Conservation (phyloP, 2,329 filamentous ascomycete species). For the Fusarium sp. region DNA sequence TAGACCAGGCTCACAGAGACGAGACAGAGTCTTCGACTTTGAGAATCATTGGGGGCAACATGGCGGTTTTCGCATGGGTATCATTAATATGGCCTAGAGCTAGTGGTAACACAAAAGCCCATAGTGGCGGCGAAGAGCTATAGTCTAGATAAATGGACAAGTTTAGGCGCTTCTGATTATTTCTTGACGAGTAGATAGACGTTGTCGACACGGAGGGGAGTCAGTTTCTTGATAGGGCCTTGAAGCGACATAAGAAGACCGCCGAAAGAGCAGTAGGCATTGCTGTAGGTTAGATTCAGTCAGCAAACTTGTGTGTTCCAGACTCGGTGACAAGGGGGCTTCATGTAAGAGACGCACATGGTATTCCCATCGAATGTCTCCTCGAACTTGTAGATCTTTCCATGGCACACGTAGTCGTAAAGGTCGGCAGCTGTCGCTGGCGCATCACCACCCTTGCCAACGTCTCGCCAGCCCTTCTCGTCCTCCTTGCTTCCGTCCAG, state of each 20-base stretch:
- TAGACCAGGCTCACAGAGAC: not conserved
- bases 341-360: constrained; percentile 65
- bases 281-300: constrained; percentile 62
- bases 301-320: constrained; percentile 6
- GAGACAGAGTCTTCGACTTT: constrained; percentile 5
- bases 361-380: constrained; percentile 81
- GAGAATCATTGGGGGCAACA: constrained; percentile 16
- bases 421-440: constrained; percentile 76
- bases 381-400: constrained; percentile 90
- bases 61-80: constrained; percentile 37
- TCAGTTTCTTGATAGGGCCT: constrained; percentile 95
- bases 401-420: constrained; percentile 89
- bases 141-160: constrained; percentile 21
- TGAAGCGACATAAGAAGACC: constrained; percentile 90
- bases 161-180: constrained; percentile 53
- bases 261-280: constrained; percentile 93
- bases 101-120: constrained; percentile 25
- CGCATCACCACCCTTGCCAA: constrained; percentile 62
- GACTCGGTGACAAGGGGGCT: not conserved
- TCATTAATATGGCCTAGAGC: constrained; percentile 38
- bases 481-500: constrained; percentile 87
- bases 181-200: constrained; percentile 96
- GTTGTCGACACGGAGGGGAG: constrained; percentile 89
- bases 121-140: constrained; percentile 9
- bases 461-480: constrained; percentile 83